Conservation (phyloP, 805 yeast genomes). For the Naumovozyma castellii region DNA sequence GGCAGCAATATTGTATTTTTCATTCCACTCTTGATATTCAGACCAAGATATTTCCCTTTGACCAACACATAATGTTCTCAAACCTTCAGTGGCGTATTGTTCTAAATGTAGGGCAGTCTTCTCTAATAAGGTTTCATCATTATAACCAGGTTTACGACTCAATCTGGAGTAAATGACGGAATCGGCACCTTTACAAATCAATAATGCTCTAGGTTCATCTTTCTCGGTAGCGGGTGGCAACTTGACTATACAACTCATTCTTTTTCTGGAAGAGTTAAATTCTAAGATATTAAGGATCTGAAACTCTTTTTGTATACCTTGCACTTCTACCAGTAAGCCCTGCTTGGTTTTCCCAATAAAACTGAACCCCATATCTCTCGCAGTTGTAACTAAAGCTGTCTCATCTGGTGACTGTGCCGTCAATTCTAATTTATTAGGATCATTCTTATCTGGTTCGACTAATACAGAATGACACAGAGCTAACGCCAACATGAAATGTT, state of each 20-base stretch:
- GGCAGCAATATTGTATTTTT: slow-evolving; percentile 53
- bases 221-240: slow-evolving; percentile 41
- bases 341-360: slow-evolving; percentile 57
- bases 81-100: slow-evolving; percentile 74
- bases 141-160: slow-evolving; percentile 30
- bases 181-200: slow-evolving; percentile 83
- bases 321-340: slow-evolving; percentile 57
- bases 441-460: slow-evolving; percentile 54
- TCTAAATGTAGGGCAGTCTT: slow-evolving; percentile 67
- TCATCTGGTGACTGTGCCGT: slow-evolving; percentile 86
- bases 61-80: slow-evolving; percentile 75
- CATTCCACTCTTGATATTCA: slow-evolving; percentile 55
- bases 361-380: slow-evolving; percentile 66
- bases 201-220: slow-evolving; percentile 48
- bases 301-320: slow-evolving; percentile 62
- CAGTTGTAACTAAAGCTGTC: slow-evolving; percentile 78
- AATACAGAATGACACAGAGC: slow-evolving; percentile 75
- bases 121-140: slow-evolving; percentile 40
- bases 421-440: slow-evolving; percentile 45
- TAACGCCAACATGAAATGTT: slow-evolving; percentile 67
- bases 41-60: slow-evolving; percentile 55
- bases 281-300: slow-evolving; percentile 64
- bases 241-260: slow-evolving; percentile 78
- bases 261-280: slow-evolving; percentile 75
- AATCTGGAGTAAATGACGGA: slow-evolving; percentile 66